phyloP scores from a whole-genome alignment of 163 green algal species.

The Scenedesmus sp. region DNA sequence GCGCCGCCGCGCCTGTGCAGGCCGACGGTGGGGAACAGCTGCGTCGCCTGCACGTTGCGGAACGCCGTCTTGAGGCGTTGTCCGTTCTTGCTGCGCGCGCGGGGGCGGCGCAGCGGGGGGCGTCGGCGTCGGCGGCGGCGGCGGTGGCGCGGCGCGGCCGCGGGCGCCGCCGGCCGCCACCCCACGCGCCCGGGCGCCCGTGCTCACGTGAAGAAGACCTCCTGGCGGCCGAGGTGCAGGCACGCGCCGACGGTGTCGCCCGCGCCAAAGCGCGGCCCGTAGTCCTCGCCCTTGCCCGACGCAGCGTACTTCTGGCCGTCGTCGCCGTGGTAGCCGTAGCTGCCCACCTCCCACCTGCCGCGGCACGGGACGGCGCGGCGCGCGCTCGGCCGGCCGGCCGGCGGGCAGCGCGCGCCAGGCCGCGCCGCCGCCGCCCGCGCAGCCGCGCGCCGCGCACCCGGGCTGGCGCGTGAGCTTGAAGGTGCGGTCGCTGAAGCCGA shows the following conservation, averaged over 20 bases:
- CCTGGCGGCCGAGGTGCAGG: conserved; percentile 74
- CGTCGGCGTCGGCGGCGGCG: too few relatives aligned
- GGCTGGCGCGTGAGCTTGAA: conserved; percentile 86
- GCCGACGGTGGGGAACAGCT: conserved; percentile 81
- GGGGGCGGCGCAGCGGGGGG: neutral
- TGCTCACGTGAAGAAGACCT: conserved; percentile 94
- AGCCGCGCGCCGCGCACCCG: conserved; percentile 63
- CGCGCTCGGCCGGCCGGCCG: too few relatives aligned
- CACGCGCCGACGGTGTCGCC: conserved; percentile 86
- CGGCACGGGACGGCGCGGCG: too few relatives aligned
- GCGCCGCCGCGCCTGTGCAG: conserved; percentile 71
- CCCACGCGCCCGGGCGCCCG: neutral
- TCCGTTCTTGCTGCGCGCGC: conserved; percentile 54
- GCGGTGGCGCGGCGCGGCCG: too few relatives aligned
- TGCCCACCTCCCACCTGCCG: conserved; percentile 82
- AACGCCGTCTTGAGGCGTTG: conserved; percentile 59
- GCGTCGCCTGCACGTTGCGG: conserved; percentile 40
- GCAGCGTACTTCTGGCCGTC: conserved; percentile 67
- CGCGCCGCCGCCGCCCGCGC: neutral
- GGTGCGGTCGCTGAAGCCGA: conserved; percentile 80
- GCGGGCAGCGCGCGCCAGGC: too few relatives aligned
- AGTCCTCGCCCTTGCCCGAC: conserved; percentile 57
- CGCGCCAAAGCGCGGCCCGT: conserved; percentile 65
- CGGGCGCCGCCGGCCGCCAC: too few relatives aligned
- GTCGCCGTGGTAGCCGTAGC: conserved; percentile 91